Evolutionary conservation across 495 filamentous ascomycete genomes (phyloP).

Genomic region (Pyronema omphalodes): DNA sequence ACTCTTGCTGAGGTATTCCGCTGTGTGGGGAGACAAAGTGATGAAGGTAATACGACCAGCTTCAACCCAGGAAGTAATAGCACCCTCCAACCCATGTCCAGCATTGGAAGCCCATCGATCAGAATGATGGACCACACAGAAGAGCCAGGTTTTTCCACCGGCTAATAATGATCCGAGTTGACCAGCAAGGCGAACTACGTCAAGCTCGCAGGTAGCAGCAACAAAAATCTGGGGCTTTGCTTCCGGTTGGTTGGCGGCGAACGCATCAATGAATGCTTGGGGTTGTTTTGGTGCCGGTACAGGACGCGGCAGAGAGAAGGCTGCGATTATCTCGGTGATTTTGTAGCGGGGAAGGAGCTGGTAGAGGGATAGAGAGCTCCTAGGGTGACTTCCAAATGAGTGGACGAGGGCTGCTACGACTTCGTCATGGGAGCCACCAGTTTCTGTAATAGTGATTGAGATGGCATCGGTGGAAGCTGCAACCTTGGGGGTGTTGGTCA

Average conservation of each 20-base stretch:
- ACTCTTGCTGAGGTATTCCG: slow-evolving; percentile 9
- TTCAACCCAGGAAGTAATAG: slow-evolving; percentile 13
- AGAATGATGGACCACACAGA: slow-evolving; percentile 20
- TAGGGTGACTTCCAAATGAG: slow-evolving; percentile 15
- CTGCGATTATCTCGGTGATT: slow-evolving; percentile 16
- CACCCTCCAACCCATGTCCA: not conserved
- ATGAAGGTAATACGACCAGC: slow-evolving; percentile 14
- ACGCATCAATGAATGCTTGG: not conserved
- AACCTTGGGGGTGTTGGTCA: not conserved
- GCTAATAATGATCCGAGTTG: slow-evolving; percentile 8
- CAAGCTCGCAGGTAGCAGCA: slow-evolving; percentile 19
- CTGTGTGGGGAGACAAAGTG: slow-evolving; percentile 16
- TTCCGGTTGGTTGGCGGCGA: not conserved
- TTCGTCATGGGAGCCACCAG: slow-evolving; percentile 21
- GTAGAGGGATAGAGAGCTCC: slow-evolving; percentile 10
- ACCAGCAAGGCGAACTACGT: slow-evolving; percentile 1
- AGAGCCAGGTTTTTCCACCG: slow-evolving; percentile 16
- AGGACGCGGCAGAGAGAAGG: slow-evolving; percentile 9
- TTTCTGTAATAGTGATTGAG: slow-evolving; percentile 9
- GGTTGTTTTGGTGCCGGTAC: slow-evolving; percentile 3
- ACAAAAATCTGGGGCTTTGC: slow-evolving; percentile 11
- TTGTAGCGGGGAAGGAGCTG: slow-evolving; percentile 15
- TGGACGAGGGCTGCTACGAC: slow-evolving; percentile 21
- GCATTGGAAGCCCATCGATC: slow-evolving; percentile 13
- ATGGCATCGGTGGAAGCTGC: not conserved